Base-by-base conservation (phyloP, 2,329 filamentous ascomycete species). In the Nigrospora osmanthi region DNA sequence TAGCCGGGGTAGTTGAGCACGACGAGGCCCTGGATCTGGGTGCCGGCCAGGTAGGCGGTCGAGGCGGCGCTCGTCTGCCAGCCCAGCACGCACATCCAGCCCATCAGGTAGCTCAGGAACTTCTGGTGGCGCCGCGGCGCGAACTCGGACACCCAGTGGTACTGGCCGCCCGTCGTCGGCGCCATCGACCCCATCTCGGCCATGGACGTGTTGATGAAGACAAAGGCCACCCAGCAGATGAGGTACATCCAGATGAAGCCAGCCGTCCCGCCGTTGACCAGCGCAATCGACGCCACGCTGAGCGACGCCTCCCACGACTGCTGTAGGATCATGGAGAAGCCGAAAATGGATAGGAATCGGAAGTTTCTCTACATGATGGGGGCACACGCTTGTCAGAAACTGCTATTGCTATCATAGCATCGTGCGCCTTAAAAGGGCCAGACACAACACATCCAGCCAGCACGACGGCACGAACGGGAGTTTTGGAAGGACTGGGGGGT, bases 211-310 rank as follows among this genome's bases (percentile, higher is more conserved):
- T 52, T 43, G 17, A 57, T 47, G 15, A 52, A 32, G 10, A 42
- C 40, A 40, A 54, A 56, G 44, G 48, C 49, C 15, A 47, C 11
- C 37, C 48, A 47, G 40, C 46, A 53, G 15, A 46, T 48, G 12
- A 55, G 33, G 32, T 50, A 55, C 34, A 49, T 50, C 54, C 54
- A 56, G 44, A 56, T 55, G 38, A 52, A 45, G 9, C 54, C 54
- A 4, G 51, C 54, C 35, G 48, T 54, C n/a, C 54, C 54, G 13
- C 49, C 46, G 4, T 53, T 46, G 30, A 47, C 46, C 30, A 54
- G 45, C 2, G 46, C 50, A 12, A 49, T 46, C 3, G 48, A 47
- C 44, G 54, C 44, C 19, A 47, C 51, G 7, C 54, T 45, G 23
- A 56, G 48, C 3, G 51, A 45, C 31, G 54, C 54, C 36, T 56